phyloP scores from a whole-genome alignment of 441 rosid genomes.

The Populus hybrid region DNA sequence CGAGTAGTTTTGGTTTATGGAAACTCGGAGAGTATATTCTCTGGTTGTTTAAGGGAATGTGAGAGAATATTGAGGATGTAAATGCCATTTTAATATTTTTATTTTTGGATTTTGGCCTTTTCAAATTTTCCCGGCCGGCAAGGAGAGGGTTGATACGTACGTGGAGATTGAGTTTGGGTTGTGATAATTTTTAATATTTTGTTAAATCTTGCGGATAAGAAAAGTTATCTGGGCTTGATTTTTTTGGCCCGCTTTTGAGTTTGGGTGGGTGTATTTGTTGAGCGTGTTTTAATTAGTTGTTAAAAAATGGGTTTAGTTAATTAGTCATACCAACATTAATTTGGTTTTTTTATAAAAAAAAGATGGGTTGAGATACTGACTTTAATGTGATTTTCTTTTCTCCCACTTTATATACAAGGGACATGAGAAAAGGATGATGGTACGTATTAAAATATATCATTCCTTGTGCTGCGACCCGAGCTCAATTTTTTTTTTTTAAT shows the following conservation, averaged over 20 bases:
- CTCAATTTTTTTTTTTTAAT: too few relatives aligned
- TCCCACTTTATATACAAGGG: too few relatives aligned
- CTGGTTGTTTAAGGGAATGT: conserved; percentile 25
- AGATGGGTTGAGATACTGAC: too few relatives aligned
- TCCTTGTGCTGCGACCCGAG: fast-evolving
- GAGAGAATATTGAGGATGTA: conserved; percentile 47
- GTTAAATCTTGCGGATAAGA: conserved; percentile 18
- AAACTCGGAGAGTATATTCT: conserved; percentile 27
- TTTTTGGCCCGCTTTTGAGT: conserved; percentile 21
- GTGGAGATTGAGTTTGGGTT: conserved; percentile 17
- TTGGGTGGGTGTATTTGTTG: not conserved
- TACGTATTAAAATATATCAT: too few relatives aligned
- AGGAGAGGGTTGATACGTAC: conserved; percentile 4
- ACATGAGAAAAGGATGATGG: too few relatives aligned
- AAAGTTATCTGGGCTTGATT: conserved; percentile 22
- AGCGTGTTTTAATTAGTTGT: too few relatives aligned
- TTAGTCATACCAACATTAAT: too few relatives aligned
- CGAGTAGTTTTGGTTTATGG: conserved; percentile 22
- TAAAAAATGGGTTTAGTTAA: too few relatives aligned
- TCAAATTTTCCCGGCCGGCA: conserved; percentile 30
- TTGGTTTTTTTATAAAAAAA: too few relatives aligned
- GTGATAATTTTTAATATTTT: not conserved
- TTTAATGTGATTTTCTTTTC: too few relatives aligned
- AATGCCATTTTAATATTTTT: conserved; percentile 43
- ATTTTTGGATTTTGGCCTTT: not conserved